Evolutionary conservation across 1,139 yeast species (phyloP).

Genomic region (Citeromyces hawaiiensis): DNA sequence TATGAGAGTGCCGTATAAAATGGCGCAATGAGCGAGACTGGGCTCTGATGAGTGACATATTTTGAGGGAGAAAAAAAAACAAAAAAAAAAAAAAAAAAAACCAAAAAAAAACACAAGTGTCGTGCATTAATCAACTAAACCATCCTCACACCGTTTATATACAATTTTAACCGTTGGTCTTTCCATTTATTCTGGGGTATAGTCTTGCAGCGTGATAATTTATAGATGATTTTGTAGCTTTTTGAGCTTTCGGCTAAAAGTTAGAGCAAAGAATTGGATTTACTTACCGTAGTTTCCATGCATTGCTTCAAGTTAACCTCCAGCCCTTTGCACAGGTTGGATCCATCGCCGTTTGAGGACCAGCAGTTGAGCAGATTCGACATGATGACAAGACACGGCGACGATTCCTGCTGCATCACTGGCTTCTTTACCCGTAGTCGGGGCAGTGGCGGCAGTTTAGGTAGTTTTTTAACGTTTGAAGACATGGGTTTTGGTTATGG

Average conservation of each 20-base stretch:
- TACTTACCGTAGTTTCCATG: slow-evolving; percentile 22
- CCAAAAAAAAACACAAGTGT: no score
- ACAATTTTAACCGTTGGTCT: slow-evolving; percentile 65
- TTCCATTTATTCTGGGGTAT: slow-evolving; percentile 66
- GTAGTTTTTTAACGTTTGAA: slow-evolving; percentile 5
- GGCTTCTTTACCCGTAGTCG: slow-evolving; percentile 62
- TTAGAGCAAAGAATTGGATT: no score
- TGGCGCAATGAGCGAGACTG: no score
- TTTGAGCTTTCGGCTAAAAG: slow-evolving; percentile 24
- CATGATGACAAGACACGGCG: slow-evolving; percentile 73
- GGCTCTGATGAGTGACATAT: no score
- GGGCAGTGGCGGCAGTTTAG: slow-evolving; percentile 57
- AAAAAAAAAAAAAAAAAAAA: no score
- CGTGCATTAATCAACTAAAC: no score
- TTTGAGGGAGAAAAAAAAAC: no score
- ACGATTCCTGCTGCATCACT: slow-evolving; percentile 37
- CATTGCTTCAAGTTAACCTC: slow-evolving; percentile 47
- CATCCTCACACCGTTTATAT: slow-evolving; percentile 8
- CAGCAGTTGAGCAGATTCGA: slow-evolving; percentile 83
- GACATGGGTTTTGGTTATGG: slow-evolving; percentile 4
- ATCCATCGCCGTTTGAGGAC: slow-evolving; percentile 91
- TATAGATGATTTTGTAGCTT: slow-evolving; percentile 36
- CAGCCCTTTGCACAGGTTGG: slow-evolving; percentile 46
- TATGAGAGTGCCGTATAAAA: no score
- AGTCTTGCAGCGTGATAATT: slow-evolving; percentile 79